Evolutionary conservation across 139 green algal genomes (phyloP).

Genomic region (Mychonastes homosphaera): DNA sequence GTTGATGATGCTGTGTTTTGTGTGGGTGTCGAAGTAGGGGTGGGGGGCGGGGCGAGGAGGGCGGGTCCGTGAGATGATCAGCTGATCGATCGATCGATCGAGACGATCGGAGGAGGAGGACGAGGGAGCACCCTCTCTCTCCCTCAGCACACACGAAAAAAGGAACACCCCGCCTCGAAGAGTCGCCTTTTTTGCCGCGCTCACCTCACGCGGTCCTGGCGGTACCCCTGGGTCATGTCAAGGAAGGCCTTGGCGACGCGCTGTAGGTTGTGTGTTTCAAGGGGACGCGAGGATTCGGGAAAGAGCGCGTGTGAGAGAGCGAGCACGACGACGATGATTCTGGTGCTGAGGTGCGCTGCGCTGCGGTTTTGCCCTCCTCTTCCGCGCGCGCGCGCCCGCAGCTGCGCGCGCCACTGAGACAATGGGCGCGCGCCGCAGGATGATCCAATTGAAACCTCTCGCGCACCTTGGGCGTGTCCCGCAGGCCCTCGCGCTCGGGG

Average conservation of each 20-base stretch:
- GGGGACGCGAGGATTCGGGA: neutral
- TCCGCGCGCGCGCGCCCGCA: neutral
- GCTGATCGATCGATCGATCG: too few species aligned
- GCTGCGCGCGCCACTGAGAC: neutral
- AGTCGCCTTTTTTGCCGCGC: neutral
- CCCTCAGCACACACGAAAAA: too few species aligned
- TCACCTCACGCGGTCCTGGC: constrained; percentile 38
- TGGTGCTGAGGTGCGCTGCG: neutral
- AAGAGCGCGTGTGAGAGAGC: neutral
- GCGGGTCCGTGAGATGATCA: too few species aligned
- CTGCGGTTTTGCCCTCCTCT: neutral
- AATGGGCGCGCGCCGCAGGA: neutral
- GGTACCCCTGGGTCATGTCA: constrained; percentile 60
- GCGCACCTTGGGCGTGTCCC: constrained; percentile 78
- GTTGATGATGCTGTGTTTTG: too few species aligned
- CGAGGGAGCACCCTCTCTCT: too few species aligned
- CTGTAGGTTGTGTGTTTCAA: constrained; percentile 48
- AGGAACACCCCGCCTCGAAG: too few species aligned
- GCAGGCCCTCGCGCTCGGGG: constrained; percentile 55
- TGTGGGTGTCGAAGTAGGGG: too few species aligned
- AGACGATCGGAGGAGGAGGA: too few species aligned
- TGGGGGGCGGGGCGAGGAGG: too few species aligned
- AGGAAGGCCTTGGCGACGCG: constrained; percentile 81
- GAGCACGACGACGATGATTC: neutral
- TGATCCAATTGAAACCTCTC: too few species aligned